Percentiles rank a stretch among this genome's conserved stretches.
Evolutionary conservation across 192 early-diverging fungal genomes (phyloP).

Genomic region (Linnemannia exigua): DNA sequence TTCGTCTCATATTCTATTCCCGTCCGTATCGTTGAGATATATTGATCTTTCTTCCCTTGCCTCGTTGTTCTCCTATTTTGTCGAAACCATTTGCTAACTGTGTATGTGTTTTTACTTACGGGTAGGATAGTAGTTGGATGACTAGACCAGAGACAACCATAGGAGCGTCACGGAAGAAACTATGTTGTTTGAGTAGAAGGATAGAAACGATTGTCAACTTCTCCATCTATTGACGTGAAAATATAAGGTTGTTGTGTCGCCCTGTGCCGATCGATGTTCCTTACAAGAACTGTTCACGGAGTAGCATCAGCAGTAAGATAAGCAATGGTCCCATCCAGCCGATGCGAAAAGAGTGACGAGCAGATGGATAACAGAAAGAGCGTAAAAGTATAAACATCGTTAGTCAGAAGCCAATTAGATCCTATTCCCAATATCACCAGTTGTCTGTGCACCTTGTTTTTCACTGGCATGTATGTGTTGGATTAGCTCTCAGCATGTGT

Average conservation of each 20-base stretch:
- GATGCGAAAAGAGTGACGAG: conserved; percentile 4
- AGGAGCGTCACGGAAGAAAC: conserved; percentile 48
- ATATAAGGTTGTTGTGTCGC: not conserved
- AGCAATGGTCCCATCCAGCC: conserved; percentile 13
- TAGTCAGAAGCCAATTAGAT: not conserved
- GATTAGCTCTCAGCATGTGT: not conserved
- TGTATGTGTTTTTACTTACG: conserved; percentile 29
- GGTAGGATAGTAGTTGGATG: conserved; percentile 65
- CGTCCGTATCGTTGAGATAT: too few species aligned
- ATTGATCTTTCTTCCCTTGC: not conserved
- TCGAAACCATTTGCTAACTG: not conserved
- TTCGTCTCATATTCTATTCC: too few species aligned
- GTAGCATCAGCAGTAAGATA: not conserved
- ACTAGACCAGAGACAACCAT: conserved; percentile 48
- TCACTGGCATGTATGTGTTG: not conserved
- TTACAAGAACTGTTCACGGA: conserved; percentile 31
- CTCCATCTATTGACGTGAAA: not conserved
- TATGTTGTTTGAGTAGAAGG: not conserved
- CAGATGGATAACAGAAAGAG: conserved; percentile 52
- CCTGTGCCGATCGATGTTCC: not conserved
- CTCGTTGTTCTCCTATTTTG: not conserved
- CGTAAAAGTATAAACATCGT: not conserved
- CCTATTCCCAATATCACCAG: not conserved
- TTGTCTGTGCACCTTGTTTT: not conserved
- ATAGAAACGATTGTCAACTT: not conserved